Conservation (phyloP, 208 protist species). For the Trypanosoma cruzi region DNA sequence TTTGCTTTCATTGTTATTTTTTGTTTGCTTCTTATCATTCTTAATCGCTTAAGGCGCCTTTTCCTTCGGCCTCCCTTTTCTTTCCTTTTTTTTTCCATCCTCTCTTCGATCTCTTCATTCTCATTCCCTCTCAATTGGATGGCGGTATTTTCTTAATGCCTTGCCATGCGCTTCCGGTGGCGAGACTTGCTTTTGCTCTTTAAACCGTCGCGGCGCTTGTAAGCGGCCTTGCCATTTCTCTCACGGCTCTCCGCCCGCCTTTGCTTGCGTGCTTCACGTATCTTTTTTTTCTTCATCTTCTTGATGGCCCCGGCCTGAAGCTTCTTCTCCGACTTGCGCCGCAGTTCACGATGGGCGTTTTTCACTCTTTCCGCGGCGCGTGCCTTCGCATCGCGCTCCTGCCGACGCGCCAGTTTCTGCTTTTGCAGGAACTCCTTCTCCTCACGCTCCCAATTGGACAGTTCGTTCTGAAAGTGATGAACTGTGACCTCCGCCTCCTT, state of each 20-base stretch:
- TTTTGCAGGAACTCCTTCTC: constrained; percentile 56
- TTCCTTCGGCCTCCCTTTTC: neutral
- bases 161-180: constrained; percentile 58
- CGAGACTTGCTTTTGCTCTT: constrained; percentile 79
- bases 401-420: constrained; percentile 52
- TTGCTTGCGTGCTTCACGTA: constrained; percentile 68
- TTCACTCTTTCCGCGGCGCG: constrained; percentile 59
- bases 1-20: neutral
- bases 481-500: constrained; percentile 88
- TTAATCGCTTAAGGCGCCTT: neutral
- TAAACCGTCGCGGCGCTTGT: constrained; percentile 54
- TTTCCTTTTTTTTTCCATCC: constrained; percentile 1
- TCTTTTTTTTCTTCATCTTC: constrained; percentile 88
- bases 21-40: neutral
- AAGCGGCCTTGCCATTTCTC: constrained; percentile 57
- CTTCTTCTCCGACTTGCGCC: constrained; percentile 80
- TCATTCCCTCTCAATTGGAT: neutral
- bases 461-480: constrained; percentile 83
- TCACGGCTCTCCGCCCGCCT: constrained; percentile 60
- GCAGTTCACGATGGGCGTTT: constrained; percentile 50
- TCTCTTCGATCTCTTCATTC: neutral
- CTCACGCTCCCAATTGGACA: constrained; percentile 64
- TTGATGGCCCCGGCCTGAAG: constrained; percentile 79
- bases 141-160: constrained; percentile 43
- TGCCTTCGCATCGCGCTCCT: constrained; percentile 57